These are phyloP conservation scores for Boletus patriciae DNA, from an alignment of 768 basidiomycete genomes.

Conservation along the genomic window DNA sequence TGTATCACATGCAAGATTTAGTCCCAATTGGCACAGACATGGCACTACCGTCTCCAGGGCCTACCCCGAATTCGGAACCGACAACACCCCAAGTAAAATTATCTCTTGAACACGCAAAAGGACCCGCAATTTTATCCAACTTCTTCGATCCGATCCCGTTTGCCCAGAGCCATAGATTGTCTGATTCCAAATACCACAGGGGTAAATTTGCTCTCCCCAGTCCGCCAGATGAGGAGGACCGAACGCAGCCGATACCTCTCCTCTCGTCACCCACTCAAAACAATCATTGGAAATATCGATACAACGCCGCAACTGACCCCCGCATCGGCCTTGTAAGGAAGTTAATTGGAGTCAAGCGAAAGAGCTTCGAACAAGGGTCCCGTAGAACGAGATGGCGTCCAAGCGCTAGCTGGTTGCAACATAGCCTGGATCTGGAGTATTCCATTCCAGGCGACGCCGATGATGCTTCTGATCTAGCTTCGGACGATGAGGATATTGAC, in stretches of 20 bases:
- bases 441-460: conserved; percentile 34
- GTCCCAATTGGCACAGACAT: conserved; percentile 41
- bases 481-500: conserved; percentile 43
- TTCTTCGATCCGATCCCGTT: conserved; percentile 78
- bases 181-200: conserved; percentile 70
- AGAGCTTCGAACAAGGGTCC: conserved; percentile 41
- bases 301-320: conserved; percentile 67
- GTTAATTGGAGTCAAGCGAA: conserved; percentile 71
- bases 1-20: conserved; percentile 27
- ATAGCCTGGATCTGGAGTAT: conserved; percentile 49
- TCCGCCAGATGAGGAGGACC: conserved; percentile 54
- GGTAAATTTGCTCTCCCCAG: conserved; percentile 76
- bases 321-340: conserved; percentile 66
- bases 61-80: conserved; percentile 50
- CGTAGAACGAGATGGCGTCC: conserved; percentile 39
- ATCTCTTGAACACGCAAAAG: conserved; percentile 27
- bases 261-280: conserved; percentile 18
- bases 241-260: conserved; percentile 27
- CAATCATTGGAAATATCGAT: conserved; percentile 51
- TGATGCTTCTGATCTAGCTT: conserved; percentile 41
- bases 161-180: conserved; percentile 54
- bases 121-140: conserved; percentile 21
- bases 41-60: conserved; percentile 51
- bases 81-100: conserved; percentile 56
- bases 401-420: conserved; percentile 40